Base-by-base conservation (phyloP, 2,329 filamentous ascomycete species). In the Neonectria coccinea region DNA sequence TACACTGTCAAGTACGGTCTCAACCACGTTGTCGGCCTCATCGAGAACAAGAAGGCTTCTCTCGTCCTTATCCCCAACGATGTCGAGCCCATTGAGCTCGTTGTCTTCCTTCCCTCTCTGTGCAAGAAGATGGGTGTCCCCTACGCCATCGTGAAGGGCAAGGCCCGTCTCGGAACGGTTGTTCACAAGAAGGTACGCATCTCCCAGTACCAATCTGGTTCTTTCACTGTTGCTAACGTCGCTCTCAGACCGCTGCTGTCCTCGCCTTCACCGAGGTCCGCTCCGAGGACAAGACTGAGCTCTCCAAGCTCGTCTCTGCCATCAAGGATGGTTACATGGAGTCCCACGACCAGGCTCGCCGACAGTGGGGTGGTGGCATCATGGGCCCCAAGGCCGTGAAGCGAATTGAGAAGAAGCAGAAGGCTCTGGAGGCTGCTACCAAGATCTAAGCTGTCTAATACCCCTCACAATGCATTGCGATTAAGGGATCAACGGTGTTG, bases 71-170 rank as follows among this genome's bases (percentile, higher is more conserved):
- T 99, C 82, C 93, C 96, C 83, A 97, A 99, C 87, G 96, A 99
- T 81, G 97, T 99, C 78, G 96, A 99, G 89, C 96, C 96, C 78
- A 99, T 99, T 81, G 96, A 99, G 90, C 87, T 99, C 77, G 97
- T 99, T 79, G 93, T 99, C 85, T 99, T 97, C 92, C 90, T 99
- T 72, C 96, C 96, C 75, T 94, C 96, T 79, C 92, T 99, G 76
- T 99, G 96, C 93, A 92, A 95, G 85, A 99, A 99, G 93, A 99
- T 99, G 95, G 97, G 97, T 86, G 91, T 97, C 77, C 96, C 97
- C 72, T 99, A 98, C 84, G 96, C 94, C 81, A 98, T 99, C 77
- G 90, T 99, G 81, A 99, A 99, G 93, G 96, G 96, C 87, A 99
- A 99, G 92, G 96, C 96, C 75, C 91, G 96, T 86, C 93, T 99